Conservation (phyloP, 2,329 filamentous ascomycete species). For the Aspergillus felis region DNA sequence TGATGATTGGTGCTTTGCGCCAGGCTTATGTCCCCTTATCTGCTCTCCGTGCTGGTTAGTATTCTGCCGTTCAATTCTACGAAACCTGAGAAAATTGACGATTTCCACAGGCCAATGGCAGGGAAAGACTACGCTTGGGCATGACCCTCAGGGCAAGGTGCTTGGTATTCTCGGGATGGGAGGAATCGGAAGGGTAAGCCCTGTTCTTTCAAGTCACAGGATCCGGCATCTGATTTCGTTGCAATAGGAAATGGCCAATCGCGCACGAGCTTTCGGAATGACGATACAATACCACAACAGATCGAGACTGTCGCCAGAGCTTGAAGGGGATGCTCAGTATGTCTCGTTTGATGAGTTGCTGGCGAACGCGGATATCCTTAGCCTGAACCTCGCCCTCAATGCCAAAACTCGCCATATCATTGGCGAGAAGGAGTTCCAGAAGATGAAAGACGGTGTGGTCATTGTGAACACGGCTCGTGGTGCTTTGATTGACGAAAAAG, state of each 20-base stretch:
- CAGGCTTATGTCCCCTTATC: slow-evolving; percentile 41
- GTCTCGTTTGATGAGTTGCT: slow-evolving; percentile 46
- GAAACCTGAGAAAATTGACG: slow-evolving; percentile 1
- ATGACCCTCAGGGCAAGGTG: slow-evolving; percentile 43
- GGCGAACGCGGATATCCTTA: slow-evolving; percentile 45
- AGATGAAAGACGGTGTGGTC: slow-evolving; percentile 45
- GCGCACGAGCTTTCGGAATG: slow-evolving; percentile 45
- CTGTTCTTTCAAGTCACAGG: background rate
- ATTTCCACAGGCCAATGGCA: slow-evolving; percentile 35
- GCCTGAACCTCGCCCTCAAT: slow-evolving; percentile 44
- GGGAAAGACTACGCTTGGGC: slow-evolving; percentile 40
- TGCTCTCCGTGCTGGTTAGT: slow-evolving; percentile 39
- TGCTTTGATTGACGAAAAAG: slow-evolving; percentile 45
- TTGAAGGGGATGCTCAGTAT: slow-evolving; percentile 41
- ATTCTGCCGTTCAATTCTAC: background rate
- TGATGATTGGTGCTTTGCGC: slow-evolving; percentile 46
- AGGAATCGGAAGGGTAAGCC: slow-evolving; percentile 43
- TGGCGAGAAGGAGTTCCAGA: slow-evolving; percentile 40
- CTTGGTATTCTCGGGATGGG: slow-evolving; percentile 48
- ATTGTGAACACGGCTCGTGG: slow-evolving; percentile 45
- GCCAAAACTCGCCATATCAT: slow-evolving; percentile 46
- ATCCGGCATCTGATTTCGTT: background rate
- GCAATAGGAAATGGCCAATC: slow-evolving; percentile 42
- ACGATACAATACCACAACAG: slow-evolving; percentile 47
- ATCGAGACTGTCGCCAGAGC: slow-evolving; percentile 36